A percentile compares a stretch with the other conserved stretches of the same genome.
These are phyloP conservation scores for Diversispora eburnea DNA, from an alignment of 192 early-diverging fungal genomes.

Conservation along the genomic window DNA sequence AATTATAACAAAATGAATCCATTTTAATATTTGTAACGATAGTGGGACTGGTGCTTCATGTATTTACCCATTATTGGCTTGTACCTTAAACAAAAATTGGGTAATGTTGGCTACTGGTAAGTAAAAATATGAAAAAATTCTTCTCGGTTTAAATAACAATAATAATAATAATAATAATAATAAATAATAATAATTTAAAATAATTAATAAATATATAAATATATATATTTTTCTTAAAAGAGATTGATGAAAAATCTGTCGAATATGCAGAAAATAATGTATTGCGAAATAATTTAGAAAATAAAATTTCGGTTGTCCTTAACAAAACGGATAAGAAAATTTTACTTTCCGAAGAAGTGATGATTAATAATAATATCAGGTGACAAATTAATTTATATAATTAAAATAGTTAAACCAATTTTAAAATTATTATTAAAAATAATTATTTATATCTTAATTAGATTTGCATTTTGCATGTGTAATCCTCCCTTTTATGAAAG, in stretches of 20 bases:
- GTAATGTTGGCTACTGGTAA: constrained; percentile 69
- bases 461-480: constrained; percentile 78
- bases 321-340: constrained; percentile 35
- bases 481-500: constrained; percentile 87
- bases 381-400: too few species aligned
- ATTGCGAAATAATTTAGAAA: constrained; percentile 52
- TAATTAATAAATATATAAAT: background rate
- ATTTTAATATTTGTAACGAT: background rate
- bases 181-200: too few species aligned
- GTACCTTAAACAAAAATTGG: constrained; percentile 54
- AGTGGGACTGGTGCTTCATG: constrained; percentile 88
- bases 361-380: background rate
- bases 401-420: too few species aligned
- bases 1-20: background rate
- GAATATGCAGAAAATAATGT: constrained; percentile 67
- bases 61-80: constrained; percentile 85
- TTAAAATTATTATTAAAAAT: background rate
- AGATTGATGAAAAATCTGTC: constrained; percentile 63
- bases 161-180: background rate
- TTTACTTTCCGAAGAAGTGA: constrained; percentile 19
- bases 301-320: constrained; percentile 53
- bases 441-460: constrained; percentile 7
- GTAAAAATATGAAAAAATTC: background rate
- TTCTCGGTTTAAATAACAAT: too few species aligned
- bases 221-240: constrained; percentile 30